Base-by-base conservation (phyloP, 2,329 filamentous ascomycete genomes). In the Cercospora zeina region DNA sequence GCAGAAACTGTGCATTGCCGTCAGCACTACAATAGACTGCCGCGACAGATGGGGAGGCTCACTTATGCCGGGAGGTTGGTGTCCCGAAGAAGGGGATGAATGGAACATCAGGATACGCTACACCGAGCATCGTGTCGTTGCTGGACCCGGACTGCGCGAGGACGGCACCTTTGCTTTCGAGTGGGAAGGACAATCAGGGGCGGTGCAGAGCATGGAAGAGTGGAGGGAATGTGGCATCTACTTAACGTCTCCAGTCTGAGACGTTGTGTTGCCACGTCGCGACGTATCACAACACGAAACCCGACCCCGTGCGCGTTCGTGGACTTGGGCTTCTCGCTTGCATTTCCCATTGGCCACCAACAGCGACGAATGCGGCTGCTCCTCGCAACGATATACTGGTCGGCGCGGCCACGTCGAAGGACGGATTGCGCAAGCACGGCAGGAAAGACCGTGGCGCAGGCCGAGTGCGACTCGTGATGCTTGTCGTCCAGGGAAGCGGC, bases 181-280 rank as follows among this genome's bases (percentile, higher is more conserved):
- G 7, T 8, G 10, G 47, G 1, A 1, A 1, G 47, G n/a, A 30
- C 47, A 30, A 30, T 31, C 11, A 13, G 36, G 11, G n/a, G 36
- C 9, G 11, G 36, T 13, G n/a, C 11, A 39, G 36, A 39, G n/a
- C 3, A 14, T 8, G 13, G 39, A 45, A 7, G 5, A 21, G 39
- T 16, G 21, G 39, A 45, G 39, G 19, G 13, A 21, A 45, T 45
- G 9, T 45, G 39, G 39, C 39, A 3, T 27, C 39, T 51, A 51
- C 47, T 51, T 51, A 51, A 51, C 47, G 21, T 31, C 47, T 51
- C 8, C n/a, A 19, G 24, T 27, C 24, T 51, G 47, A 27, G 24
- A 51, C 47, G 30, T 31, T 19, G 47, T 51, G 24, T 51, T 51
- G 47, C 47, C 47, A 51, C 47, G 47, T n/a, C 47, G 30, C n/a